phyloP scores from a whole-genome alignment of 73 alveolate species.

The Paramecium octaurelia region DNA sequence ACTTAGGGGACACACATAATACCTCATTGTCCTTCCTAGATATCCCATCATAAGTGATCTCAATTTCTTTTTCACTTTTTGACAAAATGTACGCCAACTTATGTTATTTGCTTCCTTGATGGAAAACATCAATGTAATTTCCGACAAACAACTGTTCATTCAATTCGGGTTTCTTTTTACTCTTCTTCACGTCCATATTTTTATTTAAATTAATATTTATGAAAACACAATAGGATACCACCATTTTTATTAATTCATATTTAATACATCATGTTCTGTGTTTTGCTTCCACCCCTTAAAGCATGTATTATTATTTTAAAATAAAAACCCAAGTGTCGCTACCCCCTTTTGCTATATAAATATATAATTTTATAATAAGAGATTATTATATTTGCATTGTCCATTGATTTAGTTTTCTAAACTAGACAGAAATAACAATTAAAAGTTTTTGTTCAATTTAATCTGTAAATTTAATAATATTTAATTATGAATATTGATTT shows the following conservation, averaged over 20 bases:
- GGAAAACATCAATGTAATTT: slow-evolving; percentile 47
- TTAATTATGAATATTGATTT: neutral
- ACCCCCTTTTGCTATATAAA: neutral
- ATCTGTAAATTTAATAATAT: neutral
- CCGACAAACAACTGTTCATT: slow-evolving; percentile 20
- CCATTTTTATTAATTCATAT: neutral
- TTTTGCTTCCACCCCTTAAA: neutral
- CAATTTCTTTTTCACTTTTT: slow-evolving; percentile 20
- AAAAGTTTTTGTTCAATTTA: neutral
- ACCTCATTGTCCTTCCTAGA: slow-evolving; percentile 23
- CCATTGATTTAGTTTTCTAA: neutral
- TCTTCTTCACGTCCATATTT: neutral
- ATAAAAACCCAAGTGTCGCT: neutral
- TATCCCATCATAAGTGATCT: slow-evolving; percentile 41
- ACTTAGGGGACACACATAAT: neutral
- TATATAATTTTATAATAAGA: neutral
- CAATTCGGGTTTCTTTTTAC: slow-evolving; percentile 48
- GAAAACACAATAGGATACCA: neutral
- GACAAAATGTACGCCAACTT: slow-evolving; percentile 6
- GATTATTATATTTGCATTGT: neutral
- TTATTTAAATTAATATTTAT: slow-evolving; percentile 34
- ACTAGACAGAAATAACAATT: neutral
- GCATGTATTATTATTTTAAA: neutral
- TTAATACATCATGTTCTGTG: neutral
- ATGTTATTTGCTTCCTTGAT: neutral